Percentiles rank a stretch among this genome's conserved stretches.
Conservation (phyloP, 306 rosid genomes). For the Crataegus laevigata region DNA sequence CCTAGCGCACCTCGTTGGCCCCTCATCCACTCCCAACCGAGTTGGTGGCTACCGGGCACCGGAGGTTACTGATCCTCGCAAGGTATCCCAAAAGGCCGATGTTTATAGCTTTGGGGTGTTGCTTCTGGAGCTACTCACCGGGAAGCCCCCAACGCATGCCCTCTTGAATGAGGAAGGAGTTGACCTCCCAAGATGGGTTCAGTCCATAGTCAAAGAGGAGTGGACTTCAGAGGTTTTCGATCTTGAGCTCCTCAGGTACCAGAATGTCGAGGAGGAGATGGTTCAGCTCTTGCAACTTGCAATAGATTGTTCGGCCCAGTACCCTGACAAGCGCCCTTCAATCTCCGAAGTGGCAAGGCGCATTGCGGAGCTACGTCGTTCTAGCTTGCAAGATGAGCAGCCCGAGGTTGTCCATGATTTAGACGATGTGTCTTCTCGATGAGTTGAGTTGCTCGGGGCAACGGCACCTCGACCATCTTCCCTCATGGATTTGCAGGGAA, state of each 20-base stretch:
- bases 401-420: slow-evolving; percentile 11
- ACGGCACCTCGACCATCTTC: not conserved
- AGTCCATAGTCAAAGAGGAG: slow-evolving; percentile 43
- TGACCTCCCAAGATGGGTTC: slow-evolving; percentile 51
- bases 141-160: slow-evolving; percentile 45
- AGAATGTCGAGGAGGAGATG: slow-evolving; percentile 43
- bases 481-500: slow-evolving; percentile 10
- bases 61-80: slow-evolving; percentile 47
- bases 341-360: slow-evolving; percentile 33
- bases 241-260: slow-evolving; percentile 46
- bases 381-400: slow-evolving; percentile 21
- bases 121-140: slow-evolving; percentile 44
- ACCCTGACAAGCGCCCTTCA: slow-evolving; percentile 42
- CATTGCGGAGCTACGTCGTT: slow-evolving; percentile 36
- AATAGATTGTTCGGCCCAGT: slow-evolving; percentile 41
- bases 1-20: slow-evolving; percentile 45
- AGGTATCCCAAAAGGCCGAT: slow-evolving; percentile 48
- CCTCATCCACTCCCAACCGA: slow-evolving; percentile 39
- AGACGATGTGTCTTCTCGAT: slow-evolving; percentile 10
- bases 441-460: slow-evolving; percentile 4
- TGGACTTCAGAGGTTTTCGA: slow-evolving; percentile 53
- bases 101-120: slow-evolving; percentile 49
- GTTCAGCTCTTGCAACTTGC: slow-evolving; percentile 52
- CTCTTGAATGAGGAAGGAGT: slow-evolving; percentile 46
- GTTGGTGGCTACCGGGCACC: slow-evolving; percentile 48